Conservation (phyloP, 164 flowering plant genomes). For the Vitis rotundifolia region DNA sequence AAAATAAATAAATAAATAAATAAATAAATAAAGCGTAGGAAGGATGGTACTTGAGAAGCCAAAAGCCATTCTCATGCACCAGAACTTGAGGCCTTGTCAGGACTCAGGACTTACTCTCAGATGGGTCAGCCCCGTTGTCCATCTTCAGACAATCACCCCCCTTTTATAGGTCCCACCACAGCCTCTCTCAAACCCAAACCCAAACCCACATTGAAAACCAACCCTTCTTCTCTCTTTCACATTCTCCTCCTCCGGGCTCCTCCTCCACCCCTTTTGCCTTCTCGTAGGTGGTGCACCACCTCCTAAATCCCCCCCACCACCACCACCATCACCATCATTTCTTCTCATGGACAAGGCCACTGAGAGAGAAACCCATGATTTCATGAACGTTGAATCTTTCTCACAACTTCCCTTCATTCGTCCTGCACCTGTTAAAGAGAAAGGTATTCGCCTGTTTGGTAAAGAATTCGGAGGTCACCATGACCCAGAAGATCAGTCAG, state of each 20-base stretch:
- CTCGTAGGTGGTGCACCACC: background rate
- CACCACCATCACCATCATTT: background rate
- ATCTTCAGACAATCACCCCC: constrained; percentile 2
- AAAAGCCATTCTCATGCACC: constrained; percentile 23
- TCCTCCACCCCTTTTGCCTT: background rate
- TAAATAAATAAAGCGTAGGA: constrained; percentile 3
- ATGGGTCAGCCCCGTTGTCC: constrained; percentile 37
- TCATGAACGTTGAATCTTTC: constrained; percentile 96
- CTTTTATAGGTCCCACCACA: constrained; percentile 21
- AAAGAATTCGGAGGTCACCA: constrained; percentile 50
- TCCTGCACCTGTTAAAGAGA: constrained; percentile 52
- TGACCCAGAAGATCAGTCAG: constrained; percentile 19
- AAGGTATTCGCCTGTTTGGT: constrained; percentile 84
- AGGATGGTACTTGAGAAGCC: constrained; percentile 35
- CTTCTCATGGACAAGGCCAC: constrained; percentile 47
- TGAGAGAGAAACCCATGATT: constrained; percentile 74
- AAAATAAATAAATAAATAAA: no score
- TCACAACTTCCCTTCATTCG: constrained; percentile 93
- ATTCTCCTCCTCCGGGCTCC: background rate
- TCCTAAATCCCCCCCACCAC: background rate
- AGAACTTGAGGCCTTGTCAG: constrained; percentile 42
- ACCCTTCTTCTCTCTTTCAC: background rate
- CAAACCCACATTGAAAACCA: background rate
- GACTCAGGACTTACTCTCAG: constrained; percentile 40
- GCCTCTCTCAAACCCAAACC: background rate